These are phyloP conservation scores for Xylaria palmicola DNA, from an alignment of 495 filamentous ascomycete species.

Conservation along the genomic window DNA sequence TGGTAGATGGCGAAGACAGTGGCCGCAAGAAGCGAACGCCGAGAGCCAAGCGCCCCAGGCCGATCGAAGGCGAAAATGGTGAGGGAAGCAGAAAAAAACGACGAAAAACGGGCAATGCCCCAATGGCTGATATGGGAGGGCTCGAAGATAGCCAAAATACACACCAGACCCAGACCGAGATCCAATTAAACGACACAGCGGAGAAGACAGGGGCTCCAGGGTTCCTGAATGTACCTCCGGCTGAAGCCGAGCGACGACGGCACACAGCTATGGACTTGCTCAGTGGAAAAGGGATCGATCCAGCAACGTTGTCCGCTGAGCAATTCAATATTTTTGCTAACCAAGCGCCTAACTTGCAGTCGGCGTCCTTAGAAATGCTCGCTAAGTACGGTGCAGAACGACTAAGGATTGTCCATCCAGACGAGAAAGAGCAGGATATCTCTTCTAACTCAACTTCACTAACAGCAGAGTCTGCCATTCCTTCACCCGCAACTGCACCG, in stretches of 20 bases:
- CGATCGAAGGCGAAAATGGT: constrained; percentile 23
- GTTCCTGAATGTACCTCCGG: constrained; percentile 43
- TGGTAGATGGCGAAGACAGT: constrained; percentile 13
- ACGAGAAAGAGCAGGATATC: constrained; percentile 24
- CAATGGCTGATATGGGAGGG: constrained; percentile 21
- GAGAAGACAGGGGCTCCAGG: not conserved
- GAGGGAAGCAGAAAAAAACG: constrained; percentile 29
- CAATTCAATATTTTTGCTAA: constrained; percentile 53
- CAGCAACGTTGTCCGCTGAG: constrained; percentile 42
- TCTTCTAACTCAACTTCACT: constrained; percentile 25
- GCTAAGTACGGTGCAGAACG: constrained; percentile 44
- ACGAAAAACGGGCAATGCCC: constrained; percentile 25
- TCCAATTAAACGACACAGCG: constrained; percentile 11
- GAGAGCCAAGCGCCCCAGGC: constrained; percentile 23
- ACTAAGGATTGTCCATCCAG: constrained; percentile 47
- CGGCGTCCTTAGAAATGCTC: constrained; percentile 46
- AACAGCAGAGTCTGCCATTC: constrained; percentile 1
- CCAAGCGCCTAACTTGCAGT: constrained; percentile 45
- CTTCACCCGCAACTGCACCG: constrained; percentile 11
- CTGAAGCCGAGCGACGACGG: constrained; percentile 40
- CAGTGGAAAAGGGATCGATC: constrained; percentile 33
- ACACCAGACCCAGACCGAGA: not conserved
- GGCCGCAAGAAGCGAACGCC: constrained; percentile 20
- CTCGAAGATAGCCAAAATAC: constrained; percentile 9
- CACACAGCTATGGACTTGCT: constrained; percentile 44